Evolutionary conservation across 192 early-diverging fungal species (phyloP), one percentile per base, ranked within the genome.

Genomic region (Obelidium mucronatum): DNA sequence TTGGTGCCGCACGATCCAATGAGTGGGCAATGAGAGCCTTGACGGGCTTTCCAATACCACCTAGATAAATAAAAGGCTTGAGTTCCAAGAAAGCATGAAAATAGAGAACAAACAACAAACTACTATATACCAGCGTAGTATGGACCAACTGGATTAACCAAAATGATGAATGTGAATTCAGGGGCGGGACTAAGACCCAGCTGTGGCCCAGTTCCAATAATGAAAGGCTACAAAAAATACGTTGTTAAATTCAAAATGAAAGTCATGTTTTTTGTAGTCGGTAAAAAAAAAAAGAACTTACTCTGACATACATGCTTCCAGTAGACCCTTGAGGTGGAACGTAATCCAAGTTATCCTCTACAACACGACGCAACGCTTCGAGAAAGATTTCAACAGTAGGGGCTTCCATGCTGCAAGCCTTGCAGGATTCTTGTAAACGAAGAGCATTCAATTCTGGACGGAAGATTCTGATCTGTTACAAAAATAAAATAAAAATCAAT

Each of bases 281-380:
- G 11, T 15, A 48, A 19, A 26, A 22, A 24, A 24, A 24, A 24
- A 24, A 11, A 58, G 24, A 64, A 35, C 34, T 40, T 64, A 64
- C 62, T 15, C 93, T 86, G 58, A 94, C 71, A 67, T 94, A 94
- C 48, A 93, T 66, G 15, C 90, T 83, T n/a, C 91, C 93, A 1
- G 80, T 87, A 33, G 89, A 87, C 15, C 82, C 90, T 48, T 85
- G 83, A 8, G 93, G 93, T n/a, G 93, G 93, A 3, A 94, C 89
- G 68, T 82, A 93, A 52, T 92, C 91, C 54, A 89, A 78, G 78
- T 94, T 94, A 69, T 77, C 86, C 39, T 75, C 78, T 1, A 94
- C 88, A 8, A 84, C 83, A 30, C 83, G 74, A 17, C 80, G 77
- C 36, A 90, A 83, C 39, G 84, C 93, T 34, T 87, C 84, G 1